Evolutionary conservation across 2,329 filamentous ascomycete species (phyloP), one percentile per base, ranked within the genome.

Genomic region (Apiospora marii): DNA sequence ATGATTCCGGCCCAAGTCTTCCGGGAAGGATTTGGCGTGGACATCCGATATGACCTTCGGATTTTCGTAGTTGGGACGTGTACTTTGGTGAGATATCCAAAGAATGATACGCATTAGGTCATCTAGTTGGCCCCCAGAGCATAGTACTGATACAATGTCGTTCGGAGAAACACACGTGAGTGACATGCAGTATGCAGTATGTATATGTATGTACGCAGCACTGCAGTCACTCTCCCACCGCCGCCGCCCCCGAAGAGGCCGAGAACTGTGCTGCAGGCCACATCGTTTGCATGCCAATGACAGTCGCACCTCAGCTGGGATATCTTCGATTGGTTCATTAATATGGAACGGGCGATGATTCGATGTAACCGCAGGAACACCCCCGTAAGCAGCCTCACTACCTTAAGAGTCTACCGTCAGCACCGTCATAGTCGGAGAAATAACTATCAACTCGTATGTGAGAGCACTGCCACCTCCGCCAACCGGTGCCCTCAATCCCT

Each of bases 401-500:
- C 27, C 27, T 4, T 30, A 30, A 30, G 8, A 51, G 5, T 12
- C 34, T 58, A 34, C 3, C 14, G 53, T 58, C 53, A 64, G 37
- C 58, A n/a, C 22, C 22, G 34, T 64, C 58, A 41, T 41, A 19
- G 10, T 49, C 58, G 22, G 58, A 64, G 58, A 24, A 41, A 41
- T 64, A 64, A 64, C 19, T 13, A 3, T n/a, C 8, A 37, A 4
- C 34, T 64, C 34, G 34, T 64, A 41, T 64, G 10, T 41, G 34
- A 64, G 34, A 64, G 22, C 58, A 64, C 58, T 64, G 58, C 58
- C 58, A 41, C 34, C 58, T 64, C 58, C 58, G 19, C 58, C 34
- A 37, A 64, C 19, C 10, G n/a, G 5, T n/a, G 4, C 10, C 4
- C 34, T 41, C 58, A n/a, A 41, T 10, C 19, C 58, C n/a, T 64